Percentiles rank a stretch among this genome's conserved stretches.
phyloP scores from a whole-genome alignment of 2,329 filamentous ascomycete genomes.

The Trichoderma sp. region DNA sequence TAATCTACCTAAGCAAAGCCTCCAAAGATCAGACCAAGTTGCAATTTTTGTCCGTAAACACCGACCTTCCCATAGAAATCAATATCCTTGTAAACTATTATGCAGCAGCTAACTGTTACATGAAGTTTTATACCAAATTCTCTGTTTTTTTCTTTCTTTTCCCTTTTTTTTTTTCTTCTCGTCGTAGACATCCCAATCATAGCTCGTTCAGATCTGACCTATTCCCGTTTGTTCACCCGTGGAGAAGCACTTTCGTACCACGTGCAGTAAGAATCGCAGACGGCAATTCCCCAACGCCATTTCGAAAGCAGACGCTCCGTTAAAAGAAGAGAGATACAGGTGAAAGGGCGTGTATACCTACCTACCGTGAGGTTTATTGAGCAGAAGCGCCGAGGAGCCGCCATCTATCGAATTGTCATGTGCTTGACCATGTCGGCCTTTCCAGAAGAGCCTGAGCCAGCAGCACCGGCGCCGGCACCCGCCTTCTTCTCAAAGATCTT shows the following conservation, averaged over 20 bases:
- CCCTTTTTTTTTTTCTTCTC: not conserved
- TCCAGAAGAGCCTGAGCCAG: constrained; percentile 64
- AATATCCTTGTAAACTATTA: constrained; percentile 7
- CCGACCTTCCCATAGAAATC: constrained; percentile 6
- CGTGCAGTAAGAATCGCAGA: constrained; percentile 41
- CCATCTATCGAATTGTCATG: constrained; percentile 79
- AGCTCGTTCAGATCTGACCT: constrained; percentile 31
- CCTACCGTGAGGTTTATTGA: constrained; percentile 38
- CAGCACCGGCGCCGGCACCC: constrained; percentile 62
- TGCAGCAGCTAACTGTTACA: constrained; percentile 17
- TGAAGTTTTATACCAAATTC: constrained; percentile 10
- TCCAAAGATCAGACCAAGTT: not conserved
- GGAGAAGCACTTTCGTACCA: constrained; percentile 51
- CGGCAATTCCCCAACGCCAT: constrained; percentile 49
- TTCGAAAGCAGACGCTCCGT: constrained; percentile 43
- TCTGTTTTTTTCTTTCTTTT: not conserved
- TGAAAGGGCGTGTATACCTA: constrained; percentile 42
- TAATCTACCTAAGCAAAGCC: not conserved
- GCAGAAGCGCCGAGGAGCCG: constrained; percentile 20
- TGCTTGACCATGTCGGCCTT: constrained; percentile 89
- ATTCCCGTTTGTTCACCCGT: constrained; percentile 36
- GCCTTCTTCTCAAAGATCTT: constrained; percentile 99
- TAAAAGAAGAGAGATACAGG: constrained; percentile 38
- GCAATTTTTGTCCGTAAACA: not conserved
- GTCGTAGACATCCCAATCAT: constrained; percentile 23